Evolutionary conservation across 768 basidiomycete genomes (phyloP), one percentile per base, ranked within the genome.

Genomic region (Tricholoma flavovirens): DNA sequence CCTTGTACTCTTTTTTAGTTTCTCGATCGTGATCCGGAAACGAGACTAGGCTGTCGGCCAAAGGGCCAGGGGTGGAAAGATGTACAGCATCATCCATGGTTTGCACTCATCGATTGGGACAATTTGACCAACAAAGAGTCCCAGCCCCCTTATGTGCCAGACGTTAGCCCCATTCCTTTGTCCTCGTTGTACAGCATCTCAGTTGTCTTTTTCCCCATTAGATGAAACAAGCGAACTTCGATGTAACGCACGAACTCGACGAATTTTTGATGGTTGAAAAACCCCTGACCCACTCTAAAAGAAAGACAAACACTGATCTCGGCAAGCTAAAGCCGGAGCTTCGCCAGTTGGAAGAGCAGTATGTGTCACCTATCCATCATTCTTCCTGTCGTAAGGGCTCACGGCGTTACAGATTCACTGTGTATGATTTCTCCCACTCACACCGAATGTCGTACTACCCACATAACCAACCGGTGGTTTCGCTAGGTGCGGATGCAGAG

Each of bases 201-300:
- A 48, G 32, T 63, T 32, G 59, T 57, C 40, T 55, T 33, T 33
- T 17, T 19, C 42, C 51, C 50, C 40, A 57, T 24, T 66, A 99
- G 95, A 84, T 88, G 71, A 94, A 95, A 69, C 88, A 88, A 71
- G 91, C 94, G n/a, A 98, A 99, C 70, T 99, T 98, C 70, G 96
- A 99, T 67, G 88, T 97, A 35, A 86, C 93, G 33, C 94, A 98
- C 66, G 97, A 98, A 74, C 82, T 99, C 9, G 95, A 99, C 68
- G 97, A 99, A 69, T 89, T 98, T 65, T 71, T 99, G 66, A 83
- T 98, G 81, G 95, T 95, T 52, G 96, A 98, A 73, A 98, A 98
- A 69, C 96, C 96, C n/a, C 74, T 98, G 54, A 97, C 93, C 55
- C 93, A 95, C 59, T 79, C 89, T 45, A 97, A 93, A 71, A 86